phyloP scores from a whole-genome alignment of 163 green algal genomes.

The Scenedesmus sp. region DNA sequence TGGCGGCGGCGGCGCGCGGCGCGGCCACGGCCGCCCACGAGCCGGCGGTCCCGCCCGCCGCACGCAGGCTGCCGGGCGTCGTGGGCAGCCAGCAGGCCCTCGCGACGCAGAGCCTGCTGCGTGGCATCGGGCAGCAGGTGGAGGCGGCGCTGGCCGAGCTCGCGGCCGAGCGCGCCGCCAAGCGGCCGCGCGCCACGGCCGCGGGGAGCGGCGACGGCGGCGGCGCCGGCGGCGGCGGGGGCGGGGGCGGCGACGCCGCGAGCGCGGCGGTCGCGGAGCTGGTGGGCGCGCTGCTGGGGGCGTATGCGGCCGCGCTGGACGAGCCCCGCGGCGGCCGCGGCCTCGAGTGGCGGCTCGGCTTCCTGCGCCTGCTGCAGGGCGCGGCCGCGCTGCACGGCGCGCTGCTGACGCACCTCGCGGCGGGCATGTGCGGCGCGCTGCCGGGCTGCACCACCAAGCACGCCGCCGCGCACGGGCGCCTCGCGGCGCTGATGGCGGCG shows the following conservation, averaged over 20 bases:
- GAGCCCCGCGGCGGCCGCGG: neutral
- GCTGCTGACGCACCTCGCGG: neutral
- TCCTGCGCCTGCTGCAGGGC: neutral
- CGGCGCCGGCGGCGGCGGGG: neutral
- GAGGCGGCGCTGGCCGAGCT: neutral
- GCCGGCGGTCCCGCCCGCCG: too few relatives aligned
- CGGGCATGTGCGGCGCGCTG: neutral
- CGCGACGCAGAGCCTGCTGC: neutral
- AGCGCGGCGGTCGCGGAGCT: neutral
- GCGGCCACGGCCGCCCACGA: too few relatives aligned
- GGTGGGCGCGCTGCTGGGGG: neutral
- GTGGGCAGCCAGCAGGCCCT: neutral
- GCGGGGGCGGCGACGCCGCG: neutral
- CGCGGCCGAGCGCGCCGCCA: neutral
- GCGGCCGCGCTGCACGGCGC: neutral
- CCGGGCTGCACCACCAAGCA: neutral
- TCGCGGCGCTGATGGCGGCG: slow-evolving; percentile 17
- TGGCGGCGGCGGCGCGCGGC: too few relatives aligned
- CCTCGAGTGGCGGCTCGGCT: neutral
- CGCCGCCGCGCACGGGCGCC: neutral
- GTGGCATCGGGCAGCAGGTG: neutral
- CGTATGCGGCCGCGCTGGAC: neutral
- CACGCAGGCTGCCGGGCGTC: neutral
- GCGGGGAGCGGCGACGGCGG: neutral
- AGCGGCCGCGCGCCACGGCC: neutral